These are phyloP conservation scores for Stromatinia cepivora DNA, from an alignment of 2,329 filamentous ascomycete genomes.

Conservation along the genomic window DNA sequence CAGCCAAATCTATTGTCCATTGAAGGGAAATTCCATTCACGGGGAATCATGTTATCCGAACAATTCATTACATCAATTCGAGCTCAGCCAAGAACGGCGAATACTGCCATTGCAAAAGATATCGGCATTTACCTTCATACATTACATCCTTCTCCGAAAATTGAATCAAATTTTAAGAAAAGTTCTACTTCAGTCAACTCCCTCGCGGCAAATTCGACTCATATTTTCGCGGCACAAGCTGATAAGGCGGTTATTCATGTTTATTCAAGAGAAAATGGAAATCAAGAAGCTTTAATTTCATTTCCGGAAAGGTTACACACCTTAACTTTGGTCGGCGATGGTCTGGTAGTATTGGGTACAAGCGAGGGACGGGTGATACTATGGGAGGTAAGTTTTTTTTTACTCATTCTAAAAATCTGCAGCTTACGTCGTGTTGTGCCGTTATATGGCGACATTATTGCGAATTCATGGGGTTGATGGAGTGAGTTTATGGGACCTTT, in stretches of 20 bases:
- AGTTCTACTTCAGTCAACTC: slow-evolving; percentile 78
- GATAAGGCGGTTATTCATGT: slow-evolving; percentile 93
- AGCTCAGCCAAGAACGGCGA: slow-evolving; percentile 58
- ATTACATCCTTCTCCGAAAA: slow-evolving; percentile 72
- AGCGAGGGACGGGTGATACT: slow-evolving; percentile 81
- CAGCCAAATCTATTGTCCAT: not conserved
- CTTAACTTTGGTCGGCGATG: slow-evolving; percentile 67
- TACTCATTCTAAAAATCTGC: not conserved
- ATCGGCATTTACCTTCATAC: slow-evolving; percentile 85
- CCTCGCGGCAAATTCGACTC: slow-evolving; percentile 75
- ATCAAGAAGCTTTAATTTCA: slow-evolving; percentile 83
- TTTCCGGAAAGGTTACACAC: slow-evolving; percentile 86
- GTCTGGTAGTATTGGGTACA: slow-evolving; percentile 75
- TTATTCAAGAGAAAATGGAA: slow-evolving; percentile 79
- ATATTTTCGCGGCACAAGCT: slow-evolving; percentile 88
- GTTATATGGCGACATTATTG: not conserved
- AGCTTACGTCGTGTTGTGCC: slow-evolving; percentile 21
- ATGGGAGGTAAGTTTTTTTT: slow-evolving; percentile 74
- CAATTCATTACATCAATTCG: slow-evolving; percentile 60
- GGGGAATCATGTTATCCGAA: slow-evolving; percentile 57
- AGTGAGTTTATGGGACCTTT: not conserved
- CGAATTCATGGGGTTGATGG: not conserved
- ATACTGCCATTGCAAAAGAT: slow-evolving; percentile 70
- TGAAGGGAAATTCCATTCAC: no score
- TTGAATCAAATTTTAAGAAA: slow-evolving; percentile 85